Conservation (phyloP, 2,329 filamentous ascomycete species). For the Pleurostoma richardsiae region DNA sequence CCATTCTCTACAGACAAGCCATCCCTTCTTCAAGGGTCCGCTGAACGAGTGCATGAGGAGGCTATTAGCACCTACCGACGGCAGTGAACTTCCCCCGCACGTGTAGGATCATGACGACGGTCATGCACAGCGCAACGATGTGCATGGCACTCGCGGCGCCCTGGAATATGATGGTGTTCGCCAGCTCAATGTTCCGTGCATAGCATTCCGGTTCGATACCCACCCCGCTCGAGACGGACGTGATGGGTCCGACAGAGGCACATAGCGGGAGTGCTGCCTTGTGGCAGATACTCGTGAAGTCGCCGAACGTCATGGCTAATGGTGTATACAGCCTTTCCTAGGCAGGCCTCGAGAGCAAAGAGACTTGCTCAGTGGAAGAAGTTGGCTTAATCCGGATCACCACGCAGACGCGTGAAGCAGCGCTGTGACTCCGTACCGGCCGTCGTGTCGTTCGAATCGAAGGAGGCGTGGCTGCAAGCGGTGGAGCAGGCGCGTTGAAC, state of each 20-base stretch:
- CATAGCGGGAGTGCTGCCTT: constrained; percentile 85
- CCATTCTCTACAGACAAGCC: too few relatives aligned
- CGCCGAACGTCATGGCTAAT: constrained; percentile 71
- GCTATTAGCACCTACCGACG: constrained; percentile 61
- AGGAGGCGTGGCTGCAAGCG: too few relatives aligned
- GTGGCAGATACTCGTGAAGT: constrained; percentile 82
- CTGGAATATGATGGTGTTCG: constrained; percentile 98
- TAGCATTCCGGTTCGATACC: constrained; percentile 90
- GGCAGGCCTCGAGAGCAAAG: too few relatives aligned
- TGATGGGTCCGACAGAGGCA: constrained; percentile 73
- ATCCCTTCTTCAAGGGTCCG: too few relatives aligned
- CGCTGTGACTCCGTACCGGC: too few relatives aligned
- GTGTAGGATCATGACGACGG: constrained; percentile 94
- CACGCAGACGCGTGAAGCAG: too few relatives aligned
- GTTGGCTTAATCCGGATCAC: too few relatives aligned
- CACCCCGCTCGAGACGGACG: constrained; percentile 59
- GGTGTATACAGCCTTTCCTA: too few relatives aligned
- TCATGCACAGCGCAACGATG: constrained; percentile 87
- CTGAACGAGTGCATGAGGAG: too few relatives aligned
- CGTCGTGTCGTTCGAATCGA: too few relatives aligned
- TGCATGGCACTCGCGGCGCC: constrained; percentile 88
- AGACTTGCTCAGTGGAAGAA: too few relatives aligned
- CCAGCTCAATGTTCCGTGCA: constrained; percentile 89
- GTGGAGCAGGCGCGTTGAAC: too few relatives aligned
- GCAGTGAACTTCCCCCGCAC: constrained; percentile 97